Evolutionary conservation across 73 alveolate species (phyloP).

Genomic region (Durusdinium trenchii): DNA sequence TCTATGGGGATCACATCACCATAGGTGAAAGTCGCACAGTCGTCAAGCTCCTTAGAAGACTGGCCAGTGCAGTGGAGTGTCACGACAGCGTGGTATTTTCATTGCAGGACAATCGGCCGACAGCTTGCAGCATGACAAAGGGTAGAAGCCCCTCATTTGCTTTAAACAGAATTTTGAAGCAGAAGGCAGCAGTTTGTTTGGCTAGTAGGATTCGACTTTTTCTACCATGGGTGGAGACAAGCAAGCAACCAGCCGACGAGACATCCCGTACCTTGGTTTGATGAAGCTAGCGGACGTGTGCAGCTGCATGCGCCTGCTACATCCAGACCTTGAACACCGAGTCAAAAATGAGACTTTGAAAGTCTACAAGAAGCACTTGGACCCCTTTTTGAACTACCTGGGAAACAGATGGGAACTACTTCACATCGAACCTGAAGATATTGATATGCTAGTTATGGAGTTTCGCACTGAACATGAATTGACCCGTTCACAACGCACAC

Average conservation of each 20-base stretch:
- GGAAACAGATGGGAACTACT: background rate
- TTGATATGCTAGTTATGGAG: background rate
- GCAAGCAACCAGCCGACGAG: background rate
- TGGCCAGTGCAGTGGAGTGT: too few relatives aligned
- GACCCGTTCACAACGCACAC: background rate
- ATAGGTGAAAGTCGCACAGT: background rate
- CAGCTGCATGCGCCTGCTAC: background rate
- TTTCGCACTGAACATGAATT: background rate
- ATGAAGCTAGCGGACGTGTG: background rate
- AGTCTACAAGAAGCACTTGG: background rate
- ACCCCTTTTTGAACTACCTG: background rate
- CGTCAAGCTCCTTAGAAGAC: background rate
- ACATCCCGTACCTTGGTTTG: background rate
- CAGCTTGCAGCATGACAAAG: constrained; percentile 4
- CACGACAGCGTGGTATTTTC: background rate
- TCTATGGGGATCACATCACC: background rate
- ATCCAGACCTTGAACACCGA: background rate
- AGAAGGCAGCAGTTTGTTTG: background rate
- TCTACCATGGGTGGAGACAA: background rate
- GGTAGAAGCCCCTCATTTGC: background rate
- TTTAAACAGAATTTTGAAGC: background rate
- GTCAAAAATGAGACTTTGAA: background rate
- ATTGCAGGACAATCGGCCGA: constrained; percentile 9
- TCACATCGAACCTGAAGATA: background rate
- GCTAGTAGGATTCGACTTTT: background rate